phyloP scores from a whole-genome alignment of 2,329 filamentous ascomycete genomes.

The Alternaria hordeiaustralica region DNA sequence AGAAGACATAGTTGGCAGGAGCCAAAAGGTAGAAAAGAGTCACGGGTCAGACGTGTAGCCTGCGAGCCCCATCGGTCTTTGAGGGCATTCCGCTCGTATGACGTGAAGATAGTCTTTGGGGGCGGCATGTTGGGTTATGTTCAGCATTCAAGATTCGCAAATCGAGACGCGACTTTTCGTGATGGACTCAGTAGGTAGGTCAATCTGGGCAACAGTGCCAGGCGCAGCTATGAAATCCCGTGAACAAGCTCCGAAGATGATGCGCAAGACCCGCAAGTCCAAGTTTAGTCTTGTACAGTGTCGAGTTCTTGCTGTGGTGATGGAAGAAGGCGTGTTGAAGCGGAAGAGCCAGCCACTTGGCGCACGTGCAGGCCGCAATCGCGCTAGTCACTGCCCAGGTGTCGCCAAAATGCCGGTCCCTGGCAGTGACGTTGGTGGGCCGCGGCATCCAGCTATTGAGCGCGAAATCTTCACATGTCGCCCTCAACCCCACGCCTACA shows the following conservation, averaged over 20 bases:
- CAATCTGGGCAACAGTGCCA: background rate
- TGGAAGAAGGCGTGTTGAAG: background rate
- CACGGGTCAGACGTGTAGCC: constrained; percentile 82
- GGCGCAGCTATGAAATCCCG: background rate
- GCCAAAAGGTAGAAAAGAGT: constrained; percentile 90
- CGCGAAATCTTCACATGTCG: constrained; percentile 24
- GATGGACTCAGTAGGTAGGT: background rate
- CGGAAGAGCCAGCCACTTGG: constrained; percentile 15
- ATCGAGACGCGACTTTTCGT: constrained; percentile 2
- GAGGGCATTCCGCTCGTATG: constrained; percentile 84
- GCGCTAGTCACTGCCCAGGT: constrained; percentile 18
- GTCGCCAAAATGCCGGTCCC: constrained; percentile 20
- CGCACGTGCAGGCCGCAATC: constrained; percentile 8
- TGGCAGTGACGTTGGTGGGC: constrained; percentile 26
- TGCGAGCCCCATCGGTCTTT: constrained; percentile 82
- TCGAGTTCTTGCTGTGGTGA: background rate
- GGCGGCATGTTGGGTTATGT: constrained; percentile 28
- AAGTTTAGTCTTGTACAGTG: background rate
- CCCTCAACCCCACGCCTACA: constrained; percentile 15
- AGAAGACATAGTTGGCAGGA: constrained; percentile 88
- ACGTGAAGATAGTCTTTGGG: constrained; percentile 75
- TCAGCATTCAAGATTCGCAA: background rate
- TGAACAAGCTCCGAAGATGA: background rate
- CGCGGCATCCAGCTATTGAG: constrained; percentile 8
- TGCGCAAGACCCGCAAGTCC: background rate